phyloP scores from a whole-genome alignment of 1,284 basidiomycete species.

The Apiotrichum mycotoxinovorans region DNA sequence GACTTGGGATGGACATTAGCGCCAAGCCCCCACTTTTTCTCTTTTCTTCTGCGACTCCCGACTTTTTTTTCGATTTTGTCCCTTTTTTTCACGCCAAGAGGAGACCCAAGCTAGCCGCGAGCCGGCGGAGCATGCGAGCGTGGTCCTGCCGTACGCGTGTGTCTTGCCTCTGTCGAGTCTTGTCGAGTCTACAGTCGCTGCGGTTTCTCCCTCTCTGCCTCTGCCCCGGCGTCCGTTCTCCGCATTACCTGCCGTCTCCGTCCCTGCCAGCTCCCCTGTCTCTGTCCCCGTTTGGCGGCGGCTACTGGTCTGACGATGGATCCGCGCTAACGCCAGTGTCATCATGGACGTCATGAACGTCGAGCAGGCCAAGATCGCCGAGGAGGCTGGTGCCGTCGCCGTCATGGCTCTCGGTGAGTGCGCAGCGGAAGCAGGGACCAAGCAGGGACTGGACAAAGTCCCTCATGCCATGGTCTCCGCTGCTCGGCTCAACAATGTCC shows the following conservation, averaged over 20 bases:
- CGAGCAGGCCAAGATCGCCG: conserved; percentile 81
- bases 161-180: no score
- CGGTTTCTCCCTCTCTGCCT: no score
- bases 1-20: no score
- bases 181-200: neutral
- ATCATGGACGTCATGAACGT: conserved; percentile 75
- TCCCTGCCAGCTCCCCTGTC: neutral
- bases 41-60: neutral
- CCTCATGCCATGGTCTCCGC: no score
- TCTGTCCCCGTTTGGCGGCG: neutral
- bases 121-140: neutral
- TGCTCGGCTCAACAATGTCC: neutral
- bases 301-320: neutral
- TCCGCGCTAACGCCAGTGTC: conserved; percentile 60
- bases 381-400: conserved; percentile 95
- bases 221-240: no score
- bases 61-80: neutral
- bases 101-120: neutral
- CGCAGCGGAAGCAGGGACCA: neutral
- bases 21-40: no score
- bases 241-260: no score
- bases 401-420: conserved; percentile 76
- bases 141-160: neutral
- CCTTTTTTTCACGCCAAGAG: no score
- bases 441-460: no score